These are phyloP conservation scores for Trametes cinnabarina DNA, from an alignment of 768 basidiomycete genomes.

Conservation along the genomic window DNA sequence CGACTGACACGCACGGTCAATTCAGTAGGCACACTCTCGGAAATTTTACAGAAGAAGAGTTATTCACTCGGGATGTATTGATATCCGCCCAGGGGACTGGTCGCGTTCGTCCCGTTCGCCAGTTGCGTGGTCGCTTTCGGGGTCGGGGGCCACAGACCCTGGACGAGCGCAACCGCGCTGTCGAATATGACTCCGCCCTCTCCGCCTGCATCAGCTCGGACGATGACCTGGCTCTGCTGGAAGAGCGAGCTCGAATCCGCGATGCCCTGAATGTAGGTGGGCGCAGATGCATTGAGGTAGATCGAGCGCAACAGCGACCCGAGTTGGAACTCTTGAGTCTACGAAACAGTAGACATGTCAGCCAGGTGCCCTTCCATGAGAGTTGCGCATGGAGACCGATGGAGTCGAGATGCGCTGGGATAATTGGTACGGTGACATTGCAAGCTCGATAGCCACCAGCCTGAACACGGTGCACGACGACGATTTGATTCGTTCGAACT, in stretches of 20 bases:
- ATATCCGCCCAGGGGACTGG: constrained; percentile 63
- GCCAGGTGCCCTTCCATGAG: neutral
- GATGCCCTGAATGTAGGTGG: constrained; percentile 48
- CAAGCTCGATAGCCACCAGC: too few species aligned
- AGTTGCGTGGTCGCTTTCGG: constrained; percentile 47
- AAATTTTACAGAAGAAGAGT: neutral
- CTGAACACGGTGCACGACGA: too few species aligned
- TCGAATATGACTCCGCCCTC: constrained; percentile 68
- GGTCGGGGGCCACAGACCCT: constrained; percentile 64
- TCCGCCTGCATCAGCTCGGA: constrained; percentile 67
- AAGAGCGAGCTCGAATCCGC: constrained; percentile 30
- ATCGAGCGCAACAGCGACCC: constrained; percentile 49
- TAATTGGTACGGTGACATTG: too few species aligned
- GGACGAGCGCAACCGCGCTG: constrained; percentile 63
- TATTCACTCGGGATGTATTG: constrained; percentile 50
- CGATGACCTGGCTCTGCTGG: constrained; percentile 39
- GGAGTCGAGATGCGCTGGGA: too few species aligned
- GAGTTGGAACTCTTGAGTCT: constrained; percentile 60
- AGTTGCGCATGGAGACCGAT: too few species aligned
- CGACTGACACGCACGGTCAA: constrained; percentile 39
- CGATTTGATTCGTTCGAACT: too few species aligned
- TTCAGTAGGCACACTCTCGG: too few species aligned
- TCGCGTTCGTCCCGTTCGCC: constrained; percentile 62
- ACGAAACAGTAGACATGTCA: neutral
- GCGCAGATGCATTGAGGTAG: constrained; percentile 54